Evolutionary conservation across 345 rosid species (phyloP), one percentile per base, ranked within the genome.

Genomic region (Anacardium occidentale): DNA sequence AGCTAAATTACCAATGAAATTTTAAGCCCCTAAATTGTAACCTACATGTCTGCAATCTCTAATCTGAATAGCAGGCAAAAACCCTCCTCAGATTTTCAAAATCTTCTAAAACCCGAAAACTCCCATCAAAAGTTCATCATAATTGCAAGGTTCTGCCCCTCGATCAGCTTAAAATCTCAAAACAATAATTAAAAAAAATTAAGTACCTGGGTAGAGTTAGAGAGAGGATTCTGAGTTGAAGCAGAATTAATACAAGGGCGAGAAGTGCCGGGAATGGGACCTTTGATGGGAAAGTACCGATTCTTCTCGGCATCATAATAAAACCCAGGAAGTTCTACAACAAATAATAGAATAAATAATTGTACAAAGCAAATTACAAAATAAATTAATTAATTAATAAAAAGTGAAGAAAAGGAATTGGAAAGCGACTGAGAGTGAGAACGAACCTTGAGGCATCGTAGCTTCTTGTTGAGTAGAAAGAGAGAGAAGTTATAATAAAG

Each of bases 281-380:
- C 91, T 75, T 82, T 91, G 75, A 86, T 78, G 25, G 96, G 94
- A 76, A 91, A 95, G 68, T 89, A 91, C 77, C 97, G 80, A 76
- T 92, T 91, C 91, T 88, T 95, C 87, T 87, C 96, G 40, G 85
- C 86, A 80, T 95, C 98, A 77, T 69, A 91, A 75, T 92, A 91
- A 71, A 86, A 91, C 53, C 98, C 98, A 48, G 92, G 93, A 79
- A 90, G 89, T 29, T 92, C 98, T 90, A 87, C 56, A n/a, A 44
- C 62, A 57, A 69, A 14, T 15, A 21, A 21, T 34, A 11, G 60
- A 51, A 2, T 71, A 4, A 11, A 20, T 25, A 60, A 17, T 25
- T 10, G 7, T 6, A 70, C 7, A 24, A 54, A 55, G 24, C 12
- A 17, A 44, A 7, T 24, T 34, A 26, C n/a, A 15, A 52, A 3